Evolutionary conservation across 2,329 filamentous ascomycete genomes (phyloP), one percentile per base, ranked within the genome.

Genomic region (Fonsecaea pugnacius): DNA sequence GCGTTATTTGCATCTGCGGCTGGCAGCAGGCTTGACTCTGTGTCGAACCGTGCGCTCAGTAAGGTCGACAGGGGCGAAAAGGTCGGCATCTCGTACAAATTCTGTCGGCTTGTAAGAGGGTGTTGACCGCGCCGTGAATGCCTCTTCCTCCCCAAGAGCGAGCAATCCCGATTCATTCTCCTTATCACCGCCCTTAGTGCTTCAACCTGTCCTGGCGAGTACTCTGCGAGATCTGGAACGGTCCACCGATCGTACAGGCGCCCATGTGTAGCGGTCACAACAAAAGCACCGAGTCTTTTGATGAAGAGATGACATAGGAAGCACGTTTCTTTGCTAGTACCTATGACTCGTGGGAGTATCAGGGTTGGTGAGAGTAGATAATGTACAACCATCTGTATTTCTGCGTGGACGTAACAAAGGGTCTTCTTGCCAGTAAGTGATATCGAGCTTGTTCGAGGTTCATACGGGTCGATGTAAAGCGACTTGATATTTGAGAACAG

Each of bases 201-300:
- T 14, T 5, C 12, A 24, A 48, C 43, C 12, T 58, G 53, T 38
- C 58, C 27, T 7, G 35, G 53, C 6, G 27, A 10, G 40, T 61
- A 69, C 35, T 68, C 66, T 10, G 33, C 43, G 14, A 68, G 55
- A 43, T 69, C 67, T 2, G 67, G 67, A 18, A 68, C 64, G 10
- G 67, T 72, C 70, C 70, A 72, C 58, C 69, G 69, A 53, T 71
- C 65, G 54, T 71, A 71, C 14, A 72, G 63, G 35, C 69, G 50
- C 8, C 70, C 70, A 62, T 71, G 69, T 18, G 70, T 72, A 54
- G 60, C 64, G 6, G 68, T 40, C 36, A 62, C 55, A 14, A 60
- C 40, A 38, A 62, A 70, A 30, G 57, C 32, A 36, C 63, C 56
- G 50, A 70, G 68, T 18, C 46, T 35, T 32, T 60, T 69, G 55